Evolutionary conservation across 208 protist genomes (phyloP), one percentile per base, ranked within the genome.

Genomic region (Acanthamoeba sp.): DNA sequence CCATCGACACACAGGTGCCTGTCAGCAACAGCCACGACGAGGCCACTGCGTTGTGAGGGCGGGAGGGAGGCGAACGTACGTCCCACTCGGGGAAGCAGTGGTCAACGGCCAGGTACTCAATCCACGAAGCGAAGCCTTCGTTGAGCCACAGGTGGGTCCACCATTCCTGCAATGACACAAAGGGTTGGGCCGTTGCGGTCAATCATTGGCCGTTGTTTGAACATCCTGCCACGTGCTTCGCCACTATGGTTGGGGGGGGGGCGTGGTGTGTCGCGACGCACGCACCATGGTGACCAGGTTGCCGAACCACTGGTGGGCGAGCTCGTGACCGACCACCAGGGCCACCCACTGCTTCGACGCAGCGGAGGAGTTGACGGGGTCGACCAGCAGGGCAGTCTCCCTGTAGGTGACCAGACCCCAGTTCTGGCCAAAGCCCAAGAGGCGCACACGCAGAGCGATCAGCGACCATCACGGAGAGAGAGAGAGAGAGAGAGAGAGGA

Each of bases 121-220:
- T 71, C 62, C 92, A 96, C 42, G 94, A 88, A 38, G 95, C 95
- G 76, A 96, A 96, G 38, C 94, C 96, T 95, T 99, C 99, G 93
- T 99, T 99, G 16, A 99, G 97, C 99, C 99, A 99, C 71, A 99
- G 96, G 93, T 99, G 97, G 66, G 98, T 98, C 99, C 99, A 99
- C 98, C 98, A 99, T 85, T 97, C 95, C 85, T 91, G 40, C 40
- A 57, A 0, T n/a, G n/a, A n/a, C n/a, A n/a, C n/a, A n/a, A n/a
- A n/a, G n/a, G n/a, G n/a, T n/a, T n/a, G n/a, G n/a, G n/a, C n/a
- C n/a, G n/a, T n/a, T n/a, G n/a, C n/a, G n/a, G n/a, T n/a, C n/a
- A n/a, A n/a, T n/a, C n/a, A n/a, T n/a, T n/a, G n/a, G n/a, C n/a
- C n/a, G n/a, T n/a, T n/a, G n/a, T n/a, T n/a, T n/a, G n/a, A n/a